Percentiles rank a stretch among this genome's conserved stretches.
Evolutionary conservation across 495 filamentous ascomycete species (phyloP).

Genomic region (Diplogelasinospora grovesii): DNA sequence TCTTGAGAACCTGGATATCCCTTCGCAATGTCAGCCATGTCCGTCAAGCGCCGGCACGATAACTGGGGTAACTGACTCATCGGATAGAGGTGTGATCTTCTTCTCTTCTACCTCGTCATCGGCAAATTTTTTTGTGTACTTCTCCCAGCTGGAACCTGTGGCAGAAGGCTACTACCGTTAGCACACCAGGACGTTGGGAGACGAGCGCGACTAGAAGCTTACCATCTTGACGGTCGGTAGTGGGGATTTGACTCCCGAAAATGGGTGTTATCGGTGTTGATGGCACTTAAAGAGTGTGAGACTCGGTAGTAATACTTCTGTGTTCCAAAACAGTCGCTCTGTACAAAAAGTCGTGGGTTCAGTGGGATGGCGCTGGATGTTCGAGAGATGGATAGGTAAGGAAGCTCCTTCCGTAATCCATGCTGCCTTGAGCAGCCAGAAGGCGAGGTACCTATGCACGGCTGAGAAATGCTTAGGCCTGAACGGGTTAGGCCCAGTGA

Average conservation of each 20-base stretch:
- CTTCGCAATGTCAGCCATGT: slow-evolving; percentile 45
- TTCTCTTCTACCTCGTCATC: slow-evolving; percentile 98
- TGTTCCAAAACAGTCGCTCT: too few species aligned
- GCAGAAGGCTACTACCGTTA: slow-evolving; percentile 64
- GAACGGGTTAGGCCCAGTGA: slow-evolving; percentile 10
- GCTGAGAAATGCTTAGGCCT: slow-evolving; percentile 19
- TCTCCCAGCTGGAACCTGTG: slow-evolving; percentile 92
- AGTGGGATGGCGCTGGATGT: too few species aligned
- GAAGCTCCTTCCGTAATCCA: slow-evolving; percentile 33
- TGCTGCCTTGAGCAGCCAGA: slow-evolving; percentile 28
- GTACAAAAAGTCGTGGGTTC: too few species aligned
- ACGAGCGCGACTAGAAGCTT: background rate
- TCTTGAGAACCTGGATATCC: slow-evolving; percentile 98
- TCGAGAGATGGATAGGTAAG: too few species aligned
- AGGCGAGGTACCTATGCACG: slow-evolving; percentile 20
- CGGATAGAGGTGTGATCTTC: slow-evolving; percentile 94
- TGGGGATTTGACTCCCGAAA: too few species aligned
- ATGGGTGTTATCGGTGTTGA: too few species aligned
- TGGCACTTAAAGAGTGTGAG: too few species aligned
- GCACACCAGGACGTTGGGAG: slow-evolving; percentile 1
- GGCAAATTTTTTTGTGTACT: slow-evolving; percentile 92
- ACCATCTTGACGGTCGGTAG: slow-evolving; percentile 9
- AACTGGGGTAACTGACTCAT: slow-evolving; percentile 62
- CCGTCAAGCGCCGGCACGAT: slow-evolving; percentile 15
- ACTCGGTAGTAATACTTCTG: too few species aligned